Base-by-base conservation (phyloP, 2,329 filamentous ascomycete species). In the Emericellopsis cladophorae region DNA sequence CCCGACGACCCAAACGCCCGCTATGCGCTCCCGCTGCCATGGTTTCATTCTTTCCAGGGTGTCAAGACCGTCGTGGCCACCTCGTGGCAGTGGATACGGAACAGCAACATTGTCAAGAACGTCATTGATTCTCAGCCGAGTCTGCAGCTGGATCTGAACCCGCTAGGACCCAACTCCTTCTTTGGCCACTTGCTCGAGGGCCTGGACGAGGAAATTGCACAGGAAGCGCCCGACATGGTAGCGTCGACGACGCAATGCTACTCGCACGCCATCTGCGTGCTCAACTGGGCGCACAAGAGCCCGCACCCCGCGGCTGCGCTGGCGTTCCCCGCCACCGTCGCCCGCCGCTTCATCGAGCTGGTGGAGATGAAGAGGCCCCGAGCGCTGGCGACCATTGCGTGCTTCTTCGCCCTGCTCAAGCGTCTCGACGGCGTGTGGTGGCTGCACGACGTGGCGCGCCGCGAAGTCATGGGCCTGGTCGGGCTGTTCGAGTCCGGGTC, bases 1-100 rank as follows among this genome's bases (percentile, higher is more conserved):
- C 45, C 56, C 8, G 52, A 54, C 10, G 61, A 65, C 23, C 52
- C 59, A 4, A 53, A 55, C n/a, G 60, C 46, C 36, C 62, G 62
- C 32, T 81, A 81, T 51, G 62, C 65, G 15, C 57, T 79, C n/a
- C 77, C 77, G 0, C 57, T 80, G 35, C 67, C 73, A 4, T 81
- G 75, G 76, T 81, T 81, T 45, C 76, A 81, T 51, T 72, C 77
- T 4, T 81, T 79, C 50, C 77, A 81, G 49, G 77, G 77, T 10
- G 74, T 81, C 47, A 81, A 81, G 53, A 72, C 76, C 2, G 67
- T 81, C 29, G 76, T 80, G 1, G 72, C 76, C 16, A 69, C 70
- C 3, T 78, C 75, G 12, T 81, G 77, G 77, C 72, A 70, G 43
- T 81, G 72, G 69, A 66, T 81, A 37, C 66, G 76, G 3, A 65